Base-by-base conservation (phyloP, 164 flowering plant genomes). In the Malania oleifera region DNA sequence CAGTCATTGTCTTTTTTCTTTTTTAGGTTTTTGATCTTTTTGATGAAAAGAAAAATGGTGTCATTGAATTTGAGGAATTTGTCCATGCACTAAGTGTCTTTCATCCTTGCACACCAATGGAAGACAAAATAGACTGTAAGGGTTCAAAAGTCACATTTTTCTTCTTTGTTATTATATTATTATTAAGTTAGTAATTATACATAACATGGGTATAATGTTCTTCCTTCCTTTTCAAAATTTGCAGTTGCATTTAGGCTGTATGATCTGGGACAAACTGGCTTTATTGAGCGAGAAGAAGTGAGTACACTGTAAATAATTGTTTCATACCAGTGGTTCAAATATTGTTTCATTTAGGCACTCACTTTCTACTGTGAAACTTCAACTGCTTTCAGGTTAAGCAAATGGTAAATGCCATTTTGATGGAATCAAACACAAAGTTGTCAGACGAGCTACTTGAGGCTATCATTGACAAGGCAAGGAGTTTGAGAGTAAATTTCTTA, bases 241-340 rank as follows among this genome's bases (percentile, higher is more conserved):
- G 85, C 89, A 90, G 97, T 87, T 80, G 78, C 89, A 19, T 90
- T 87, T 67, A 77, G 83, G 82, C 64, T 90, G 27, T 90, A 90
- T 69, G 91, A 90, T 77, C 64, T 85, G 63, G 72, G 87, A 66
- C 83, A 84, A 65, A 85, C 84, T 53, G 97, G 97, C 27, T 90
- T 67, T 57, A 90, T 90, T 11, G 97, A 87, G 70, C 80, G 86
- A 44, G 91, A 90, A 68, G 97, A 87, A 73, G 97, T 90, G 69
- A 76, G 82, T 76, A 7, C 28, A 13, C 27, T 11, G 7, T 10
- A 8, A 20, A 8, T 3, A 25, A 1, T 19, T 56, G n/a, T 14
- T 22, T n/a, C 11, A 11, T 10, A 10, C 17, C 18, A 28, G n/a
- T n/a, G n/a, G n/a, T n/a, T n/a, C n/a, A n/a, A n/a, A n/a, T 25